Percentiles rank a stretch among this genome's conserved stretches.
Evolutionary conservation across 75 land plant species (phyloP).

Genomic region (Isoetes taiwanensis): DNA sequence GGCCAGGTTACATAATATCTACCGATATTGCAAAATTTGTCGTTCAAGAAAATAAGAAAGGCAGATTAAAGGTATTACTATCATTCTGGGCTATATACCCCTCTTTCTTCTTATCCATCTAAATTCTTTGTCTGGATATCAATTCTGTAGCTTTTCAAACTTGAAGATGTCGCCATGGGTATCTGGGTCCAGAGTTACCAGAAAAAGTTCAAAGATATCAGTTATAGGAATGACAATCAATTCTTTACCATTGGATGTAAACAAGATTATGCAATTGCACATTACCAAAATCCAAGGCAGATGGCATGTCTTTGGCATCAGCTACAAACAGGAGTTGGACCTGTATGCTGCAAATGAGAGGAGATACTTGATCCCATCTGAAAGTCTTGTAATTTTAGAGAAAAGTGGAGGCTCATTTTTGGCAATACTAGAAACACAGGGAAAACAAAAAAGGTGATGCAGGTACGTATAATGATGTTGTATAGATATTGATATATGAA

Average conservation of each 20-base stretch:
- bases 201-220: slow-evolving; percentile 34
- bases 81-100: neutral
- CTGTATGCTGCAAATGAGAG: slow-evolving; percentile 51
- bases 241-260: slow-evolving; percentile 49
- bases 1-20: slow-evolving; percentile 88
- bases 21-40: slow-evolving; percentile 63
- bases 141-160: slow-evolving; percentile 72
- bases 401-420: no score
- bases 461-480: no score
- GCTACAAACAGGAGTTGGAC: slow-evolving; percentile 30
- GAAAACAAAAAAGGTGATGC: no score
- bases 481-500: no score
- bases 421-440: no score
- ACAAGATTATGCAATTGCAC: slow-evolving; percentile 66
- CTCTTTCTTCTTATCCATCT: neutral
- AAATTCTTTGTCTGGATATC: neutral
- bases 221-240: slow-evolving; percentile 45
- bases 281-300: slow-evolving; percentile 76
- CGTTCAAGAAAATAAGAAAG: slow-evolving; percentile 35
- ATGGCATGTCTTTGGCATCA: slow-evolving; percentile 85
- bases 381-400: no score
- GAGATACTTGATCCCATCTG: no score
- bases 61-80: slow-evolving; percentile 48
- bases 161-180: slow-evolving; percentile 99
- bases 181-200: slow-evolving; percentile 66